These are phyloP conservation scores for Wickerhamomyces sp. DNA, from an alignment of 1,139 yeast species.

Conservation along the genomic window DNA sequence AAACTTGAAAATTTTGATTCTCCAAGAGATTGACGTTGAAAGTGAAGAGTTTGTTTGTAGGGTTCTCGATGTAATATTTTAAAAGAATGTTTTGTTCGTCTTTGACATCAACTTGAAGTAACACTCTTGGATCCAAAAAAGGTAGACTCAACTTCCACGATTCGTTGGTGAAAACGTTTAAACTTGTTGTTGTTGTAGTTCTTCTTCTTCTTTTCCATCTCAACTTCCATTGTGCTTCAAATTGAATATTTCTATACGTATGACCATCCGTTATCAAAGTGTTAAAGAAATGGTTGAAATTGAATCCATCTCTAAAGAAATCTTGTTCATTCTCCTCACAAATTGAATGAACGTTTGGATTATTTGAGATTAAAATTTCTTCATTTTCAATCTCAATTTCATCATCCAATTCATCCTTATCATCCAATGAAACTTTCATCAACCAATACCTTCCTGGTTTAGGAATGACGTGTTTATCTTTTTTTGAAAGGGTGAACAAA, in stretches of 20 bases:
- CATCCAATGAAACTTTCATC: constrained; percentile 21
- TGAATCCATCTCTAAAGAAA: neutral
- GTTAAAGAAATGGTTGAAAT: constrained; percentile 12
- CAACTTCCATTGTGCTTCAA: constrained; percentile 27
- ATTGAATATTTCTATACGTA: constrained; percentile 36
- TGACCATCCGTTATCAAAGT: constrained; percentile 41
- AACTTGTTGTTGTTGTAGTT: constrained; percentile 6
- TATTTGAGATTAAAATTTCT: constrained; percentile 25
- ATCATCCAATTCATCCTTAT: constrained; percentile 4
- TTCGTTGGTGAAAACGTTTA: constrained; percentile 29
- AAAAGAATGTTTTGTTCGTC: constrained; percentile 26
- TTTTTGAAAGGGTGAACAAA: constrained; percentile 15
- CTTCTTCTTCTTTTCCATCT: constrained; percentile 32
- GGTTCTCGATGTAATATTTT: constrained; percentile 62
- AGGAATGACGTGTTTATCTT: constrained; percentile 31
- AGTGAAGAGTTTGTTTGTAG: constrained; percentile 62
- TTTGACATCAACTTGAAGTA: constrained; percentile 32
- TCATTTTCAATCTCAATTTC: constrained; percentile 26
- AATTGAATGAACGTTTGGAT: constrained; percentile 28
- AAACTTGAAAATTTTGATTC: constrained; percentile 31
- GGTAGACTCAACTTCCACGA: constrained; percentile 53
- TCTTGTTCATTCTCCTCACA: constrained; percentile 23
- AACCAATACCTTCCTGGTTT: constrained; percentile 45
- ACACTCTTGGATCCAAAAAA: constrained; percentile 63
- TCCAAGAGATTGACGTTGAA: constrained; percentile 47